A percentile compares a stretch with the other conserved stretches of the same genome.
Evolutionary conservation across 768 basidiomycete species (phyloP).

Genomic region (Collybia mongolica): DNA sequence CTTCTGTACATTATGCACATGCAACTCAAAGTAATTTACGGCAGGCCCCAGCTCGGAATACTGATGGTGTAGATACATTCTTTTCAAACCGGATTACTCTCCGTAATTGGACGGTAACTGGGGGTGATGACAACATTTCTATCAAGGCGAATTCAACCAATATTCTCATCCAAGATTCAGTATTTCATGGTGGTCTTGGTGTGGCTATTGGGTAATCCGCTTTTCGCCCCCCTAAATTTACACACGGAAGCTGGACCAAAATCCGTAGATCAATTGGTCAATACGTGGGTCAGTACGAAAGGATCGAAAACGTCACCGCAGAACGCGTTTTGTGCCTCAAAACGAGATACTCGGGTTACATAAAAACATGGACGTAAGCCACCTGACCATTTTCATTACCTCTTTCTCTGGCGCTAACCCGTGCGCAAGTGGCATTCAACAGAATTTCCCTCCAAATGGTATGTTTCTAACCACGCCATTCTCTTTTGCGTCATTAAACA

Average conservation of each 20-base stretch:
- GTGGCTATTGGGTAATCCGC: conserved; percentile 34
- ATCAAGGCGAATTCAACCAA: conserved; percentile 40
- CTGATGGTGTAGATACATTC: conserved; percentile 35
- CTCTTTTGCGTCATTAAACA: neutral
- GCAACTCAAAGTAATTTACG: neutral
- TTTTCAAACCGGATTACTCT: conserved; percentile 36
- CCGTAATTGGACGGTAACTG: conserved; percentile 33
- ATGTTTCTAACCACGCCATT: neutral
- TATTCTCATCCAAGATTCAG: conserved; percentile 35
- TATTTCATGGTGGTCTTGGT: conserved; percentile 34
- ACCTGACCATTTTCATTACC: too few species aligned
- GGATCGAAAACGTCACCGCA: conserved; percentile 29
- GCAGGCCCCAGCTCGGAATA: conserved; percentile 31
- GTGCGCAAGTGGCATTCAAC: conserved; percentile 19
- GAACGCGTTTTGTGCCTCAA: conserved; percentile 21
- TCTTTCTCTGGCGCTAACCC: neutral
- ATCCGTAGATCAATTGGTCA: conserved; percentile 27
- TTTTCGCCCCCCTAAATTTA: neutral
- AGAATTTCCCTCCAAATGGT: conserved; percentile 32
- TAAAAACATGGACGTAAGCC: conserved; percentile 34
- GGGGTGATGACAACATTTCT: conserved; percentile 38
- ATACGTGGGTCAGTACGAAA: conserved; percentile 26
- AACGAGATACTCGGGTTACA: conserved; percentile 25
- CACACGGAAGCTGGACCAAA: neutral
- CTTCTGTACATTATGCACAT: neutral